Percentiles rank a stretch among this genome's conserved stretches.
phyloP scores from a whole-genome alignment of 352 stramenopile genomes.

The Globisporangium paroecandrum region DNA sequence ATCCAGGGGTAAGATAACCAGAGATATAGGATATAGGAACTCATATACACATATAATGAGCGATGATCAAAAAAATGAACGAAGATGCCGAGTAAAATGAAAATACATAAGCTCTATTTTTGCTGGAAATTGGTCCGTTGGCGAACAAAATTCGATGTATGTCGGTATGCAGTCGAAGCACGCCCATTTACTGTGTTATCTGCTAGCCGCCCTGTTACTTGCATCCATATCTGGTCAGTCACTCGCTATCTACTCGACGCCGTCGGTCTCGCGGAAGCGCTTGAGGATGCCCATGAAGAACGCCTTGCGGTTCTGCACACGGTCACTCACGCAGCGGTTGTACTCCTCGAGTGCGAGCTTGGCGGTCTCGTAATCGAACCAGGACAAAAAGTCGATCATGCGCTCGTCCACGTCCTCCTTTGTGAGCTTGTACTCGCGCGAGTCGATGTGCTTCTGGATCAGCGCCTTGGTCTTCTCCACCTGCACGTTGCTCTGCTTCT shows the following conservation, averaged over 20 bases:
- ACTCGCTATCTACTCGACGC: slow-evolving; percentile 43
- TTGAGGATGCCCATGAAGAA: slow-evolving; percentile 91
- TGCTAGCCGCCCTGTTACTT: background rate
- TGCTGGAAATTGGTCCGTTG: background rate
- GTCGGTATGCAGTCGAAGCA: background rate
- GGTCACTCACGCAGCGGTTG: slow-evolving; percentile 66
- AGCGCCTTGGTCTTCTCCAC: slow-evolving; percentile 79
- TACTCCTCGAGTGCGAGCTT: slow-evolving; percentile 81
- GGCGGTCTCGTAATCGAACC: slow-evolving; percentile 88
- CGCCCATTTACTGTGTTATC: background rate
- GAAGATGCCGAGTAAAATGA: background rate
- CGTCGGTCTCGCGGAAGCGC: slow-evolving; percentile 79
- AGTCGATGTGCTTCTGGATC: slow-evolving; percentile 76
- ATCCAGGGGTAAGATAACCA: slow-evolving; percentile 18
- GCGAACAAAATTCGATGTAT: background rate
- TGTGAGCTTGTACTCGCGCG: slow-evolving; percentile 67
- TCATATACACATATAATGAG: background rate
- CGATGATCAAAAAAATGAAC: background rate
- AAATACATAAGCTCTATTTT: background rate
- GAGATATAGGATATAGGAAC: background rate
- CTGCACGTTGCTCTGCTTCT: slow-evolving; percentile 83
- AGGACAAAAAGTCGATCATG: slow-evolving; percentile 86
- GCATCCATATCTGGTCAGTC: background rate
- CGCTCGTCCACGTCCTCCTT: slow-evolving; percentile 81
- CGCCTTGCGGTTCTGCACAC: slow-evolving; percentile 79